A percentile compares a stretch with the other conserved stretches of the same genome.
phyloP scores from a whole-genome alignment of 2,329 filamentous ascomycete species.

The Blastomyces parvus region DNA sequence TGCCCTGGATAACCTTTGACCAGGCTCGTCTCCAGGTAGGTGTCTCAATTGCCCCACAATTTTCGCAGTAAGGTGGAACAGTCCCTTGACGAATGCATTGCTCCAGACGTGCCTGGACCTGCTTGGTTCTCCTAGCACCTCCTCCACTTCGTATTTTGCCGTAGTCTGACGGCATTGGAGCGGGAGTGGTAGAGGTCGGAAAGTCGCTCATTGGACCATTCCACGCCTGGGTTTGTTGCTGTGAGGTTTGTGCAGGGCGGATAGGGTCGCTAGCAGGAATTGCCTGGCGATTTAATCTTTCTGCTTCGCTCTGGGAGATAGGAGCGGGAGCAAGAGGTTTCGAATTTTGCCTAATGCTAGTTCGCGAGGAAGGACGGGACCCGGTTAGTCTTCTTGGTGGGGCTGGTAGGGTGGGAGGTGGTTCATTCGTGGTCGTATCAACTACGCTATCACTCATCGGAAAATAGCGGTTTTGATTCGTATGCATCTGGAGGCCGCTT shows the following conservation, averaged over 20 bases:
- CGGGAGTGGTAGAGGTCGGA: slow-evolving; percentile 32
- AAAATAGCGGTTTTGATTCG: background rate
- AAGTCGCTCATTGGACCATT: slow-evolving; percentile 38
- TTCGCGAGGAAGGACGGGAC: slow-evolving; percentile 32
- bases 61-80: slow-evolving; percentile 79
- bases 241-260: slow-evolving; percentile 20
- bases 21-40: slow-evolving; percentile 93
- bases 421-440: slow-evolving; percentile 20
- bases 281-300: slow-evolving; percentile 23
- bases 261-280: slow-evolving; percentile 46
- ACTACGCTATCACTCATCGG: slow-evolving; percentile 13
- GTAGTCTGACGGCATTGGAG: slow-evolving; percentile 25
- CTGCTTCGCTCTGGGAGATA: slow-evolving; percentile 27
- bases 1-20: slow-evolving; percentile 63
- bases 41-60: slow-evolving; percentile 92
- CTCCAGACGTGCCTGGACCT: slow-evolving; percentile 48
- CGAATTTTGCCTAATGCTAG: slow-evolving; percentile 26
- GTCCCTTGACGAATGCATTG: slow-evolving; percentile 63
- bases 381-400: slow-evolving; percentile 22
- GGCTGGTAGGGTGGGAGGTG: slow-evolving; percentile 19
- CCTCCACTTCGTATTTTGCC: slow-evolving; percentile 38
- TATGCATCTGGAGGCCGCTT: background rate
- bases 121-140: slow-evolving; percentile 57
- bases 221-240: slow-evolving; percentile 38
- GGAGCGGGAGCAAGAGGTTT: slow-evolving; percentile 33